Evolutionary conservation across 106 monocot genomes (phyloP), one percentile per base, ranked within the genome.

Genomic region (Vanilla planifolia): DNA sequence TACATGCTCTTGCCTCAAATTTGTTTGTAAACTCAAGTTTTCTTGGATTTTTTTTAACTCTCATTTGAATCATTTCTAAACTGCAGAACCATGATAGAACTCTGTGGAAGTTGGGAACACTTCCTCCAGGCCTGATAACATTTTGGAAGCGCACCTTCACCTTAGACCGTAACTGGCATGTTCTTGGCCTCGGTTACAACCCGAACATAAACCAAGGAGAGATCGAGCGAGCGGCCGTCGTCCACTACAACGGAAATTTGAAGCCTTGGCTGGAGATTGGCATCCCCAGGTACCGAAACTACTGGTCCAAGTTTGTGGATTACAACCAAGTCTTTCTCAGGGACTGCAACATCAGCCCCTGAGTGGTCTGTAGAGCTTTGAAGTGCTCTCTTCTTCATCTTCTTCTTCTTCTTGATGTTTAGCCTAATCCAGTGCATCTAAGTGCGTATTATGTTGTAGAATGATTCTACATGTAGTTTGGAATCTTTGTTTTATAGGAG

Each of bases 241-340:
- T 81, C 8, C 81, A 81, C 61, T 81, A 73, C 55, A 81, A 77
- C 28, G 81, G 81, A 24, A 81, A 81, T 43, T 58, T 81, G 80
- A 81, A 81, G 60, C 80, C 80, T 19, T 81, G 80, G 80, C 37
- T 81, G 16, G 80, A 81, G 59, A 81, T 76, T 40, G 80, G 72
- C 32, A 43, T 81, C 48, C 76, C 80, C 35, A 72, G 48, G 23
- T 81, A 68, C 48, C 67, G 73, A 0, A 55, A 53, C 53, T 77
- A 72, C 46, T 81, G 81, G 81, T 77, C 77, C 0, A 77, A 73
- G 22, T 69, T 65, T 34, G 64, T 81, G 1, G 55, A 77, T 37
- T 77, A 73, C 16, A 65, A 81, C 17, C 77, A 81, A 47, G 44
- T 48, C 6, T 81, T 64, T 67, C 77, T 81, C 47, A 69, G 72